Conservation (phyloP, 495 filamentous ascomycete genomes). For the Lentithecium fluviatile region DNA sequence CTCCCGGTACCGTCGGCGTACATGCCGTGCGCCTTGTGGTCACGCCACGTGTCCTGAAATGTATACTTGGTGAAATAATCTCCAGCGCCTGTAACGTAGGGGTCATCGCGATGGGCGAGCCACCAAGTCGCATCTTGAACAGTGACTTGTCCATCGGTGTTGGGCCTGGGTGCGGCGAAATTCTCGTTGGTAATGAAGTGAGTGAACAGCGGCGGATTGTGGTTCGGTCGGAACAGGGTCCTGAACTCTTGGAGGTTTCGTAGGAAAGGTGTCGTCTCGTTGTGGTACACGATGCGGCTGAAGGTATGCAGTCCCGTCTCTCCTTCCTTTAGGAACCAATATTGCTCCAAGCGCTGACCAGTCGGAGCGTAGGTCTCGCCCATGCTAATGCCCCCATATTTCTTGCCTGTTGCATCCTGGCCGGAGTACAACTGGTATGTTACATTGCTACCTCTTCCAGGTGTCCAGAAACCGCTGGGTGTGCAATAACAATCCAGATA, state of each 20-base stretch:
- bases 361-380: slow-evolving; percentile 53
- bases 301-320: slow-evolving; percentile 59
- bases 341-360: slow-evolving; percentile 55
- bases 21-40: slow-evolving; percentile 55
- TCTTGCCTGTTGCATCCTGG: slow-evolving; percentile 48
- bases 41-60: slow-evolving; percentile 54
- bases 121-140: slow-evolving; percentile 61
- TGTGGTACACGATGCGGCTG: slow-evolving; percentile 54
- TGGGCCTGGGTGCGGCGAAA: slow-evolving; percentile 55
- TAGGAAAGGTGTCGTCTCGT: slow-evolving; percentile 53
- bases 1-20: slow-evolving; percentile 54
- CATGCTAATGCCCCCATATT: slow-evolving; percentile 54
- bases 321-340: slow-evolving; percentile 57
- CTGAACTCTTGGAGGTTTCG: slow-evolving; percentile 57
- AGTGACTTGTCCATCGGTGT: slow-evolving; percentile 43
- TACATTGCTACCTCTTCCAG: slow-evolving; percentile 48
- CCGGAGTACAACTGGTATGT: slow-evolving; percentile 51
- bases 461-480: slow-evolving; percentile 54
- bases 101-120: slow-evolving; percentile 49
- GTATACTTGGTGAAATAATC: slow-evolving; percentile 63
- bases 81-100: slow-evolving; percentile 52
- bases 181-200: slow-evolving; percentile 53
- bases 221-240: slow-evolving; percentile 56
- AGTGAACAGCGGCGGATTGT: slow-evolving; percentile 56
- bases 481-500: slow-evolving; percentile 62